Conservation (phyloP, 352 stramenopile species). For the Pythium sukuiense region DNA sequence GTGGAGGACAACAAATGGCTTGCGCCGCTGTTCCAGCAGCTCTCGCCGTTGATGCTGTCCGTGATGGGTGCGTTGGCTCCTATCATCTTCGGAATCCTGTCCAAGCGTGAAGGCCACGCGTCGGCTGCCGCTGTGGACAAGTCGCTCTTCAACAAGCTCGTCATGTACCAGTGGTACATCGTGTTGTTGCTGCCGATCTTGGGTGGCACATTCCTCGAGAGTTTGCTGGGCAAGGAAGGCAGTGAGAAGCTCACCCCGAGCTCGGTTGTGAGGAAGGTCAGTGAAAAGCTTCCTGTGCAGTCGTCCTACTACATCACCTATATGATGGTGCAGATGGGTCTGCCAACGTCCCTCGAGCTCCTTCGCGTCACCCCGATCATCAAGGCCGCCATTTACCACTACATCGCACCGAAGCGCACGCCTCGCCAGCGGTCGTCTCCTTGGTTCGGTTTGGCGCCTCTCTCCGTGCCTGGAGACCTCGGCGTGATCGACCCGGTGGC, state of each 20-base stretch:
- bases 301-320: constrained; percentile 85
- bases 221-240: constrained; percentile 48
- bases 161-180: constrained; percentile 83
- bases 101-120: constrained; percentile 76
- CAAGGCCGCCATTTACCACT: constrained; percentile 77
- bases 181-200: constrained; percentile 85
- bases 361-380: constrained; percentile 72
- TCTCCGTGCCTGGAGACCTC: constrained; percentile 64
- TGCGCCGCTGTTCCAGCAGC: constrained; percentile 67
- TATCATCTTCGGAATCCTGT: constrained; percentile 83
- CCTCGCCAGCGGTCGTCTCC: constrained; percentile 62
- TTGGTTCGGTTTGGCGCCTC: constrained; percentile 69
- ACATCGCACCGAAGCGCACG: constrained; percentile 78
- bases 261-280: constrained; percentile 51
- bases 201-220: constrained; percentile 74
- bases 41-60: constrained; percentile 76
- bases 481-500: constrained; percentile 53
- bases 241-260: constrained; percentile 31
- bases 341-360: constrained; percentile 62
- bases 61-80: constrained; percentile 78
- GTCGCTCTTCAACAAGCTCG: constrained; percentile 80
- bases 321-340: constrained; percentile 70
- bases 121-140: constrained; percentile 60
- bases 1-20: constrained; percentile 65
- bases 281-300: constrained; percentile 64